Base-by-base conservation (phyloP, 2,329 filamentous ascomycete genomes). In the Fusarium brevicatenulatum region DNA sequence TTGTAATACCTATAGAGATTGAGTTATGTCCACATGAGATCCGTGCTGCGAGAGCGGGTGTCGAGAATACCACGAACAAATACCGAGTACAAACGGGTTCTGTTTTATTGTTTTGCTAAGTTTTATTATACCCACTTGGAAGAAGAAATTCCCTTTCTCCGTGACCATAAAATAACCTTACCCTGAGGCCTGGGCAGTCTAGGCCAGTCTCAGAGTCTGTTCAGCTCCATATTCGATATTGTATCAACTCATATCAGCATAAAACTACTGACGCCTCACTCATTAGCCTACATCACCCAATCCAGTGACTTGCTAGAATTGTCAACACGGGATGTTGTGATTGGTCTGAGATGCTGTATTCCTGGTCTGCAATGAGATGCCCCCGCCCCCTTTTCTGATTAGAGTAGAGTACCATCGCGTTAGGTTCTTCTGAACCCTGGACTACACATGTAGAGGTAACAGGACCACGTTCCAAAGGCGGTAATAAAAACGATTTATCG, bases 341-440 rank as follows among this genome's bases (percentile, higher is more conserved):
- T 69, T 69, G 66, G 66, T 25, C n/a, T 32, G 25, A 36, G 28
- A 47, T 60, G 37, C 44, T 50, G 44, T 65, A 44, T 43, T 60
- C 44, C 44, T 52, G 65, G 52, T 44, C 40, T 28, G 40, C 34
- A 37, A 43, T 44, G 43, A 58, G 61, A 53, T 58, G 58, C 58
- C 66, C 66, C 66, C 52, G 58, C 66, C 66, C 66, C 66, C 56
- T 70, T 68, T 69, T 53, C 34, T 47, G 39, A 65, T 58, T 57
- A 52, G 46, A 53, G 30, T 47, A 52, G 25, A 53, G 39, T 16
- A 4, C 50, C 21, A 32, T 58, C 32, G 25, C 34, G 34, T 49
- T 61, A 47, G 50, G 42, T 40, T 63, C 49, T 37, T 67, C 34
- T 25, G 21, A 47, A 40, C 66, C 66, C 65, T 68, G 65, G 63